Evolutionary conservation across 176 grass and related monocot species (phyloP).

Genomic region (Themeda triandra): DNA sequence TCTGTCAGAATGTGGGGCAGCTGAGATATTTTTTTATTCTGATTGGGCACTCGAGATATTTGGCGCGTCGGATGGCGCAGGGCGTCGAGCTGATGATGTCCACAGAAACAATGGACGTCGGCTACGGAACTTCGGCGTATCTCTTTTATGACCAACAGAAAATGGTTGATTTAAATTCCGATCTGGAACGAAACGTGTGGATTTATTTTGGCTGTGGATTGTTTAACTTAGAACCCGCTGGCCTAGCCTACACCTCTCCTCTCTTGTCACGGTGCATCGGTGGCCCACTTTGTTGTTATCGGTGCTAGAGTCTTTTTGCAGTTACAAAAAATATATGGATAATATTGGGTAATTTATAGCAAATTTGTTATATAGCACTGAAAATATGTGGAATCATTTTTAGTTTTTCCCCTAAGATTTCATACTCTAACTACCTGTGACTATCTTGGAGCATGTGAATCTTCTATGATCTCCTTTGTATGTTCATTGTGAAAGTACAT

Average conservation of each 20-base stretch:
- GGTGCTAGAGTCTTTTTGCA: too few relatives aligned
- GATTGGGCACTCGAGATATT: constrained; percentile 28
- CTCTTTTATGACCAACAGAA: too few relatives aligned
- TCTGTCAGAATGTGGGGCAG: constrained; percentile 30
- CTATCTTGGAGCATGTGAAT: not conserved
- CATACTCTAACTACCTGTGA: not conserved
- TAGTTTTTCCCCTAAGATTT: not conserved
- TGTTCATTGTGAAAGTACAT: not conserved
- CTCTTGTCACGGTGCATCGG: not conserved
- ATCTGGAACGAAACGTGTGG: not conserved
- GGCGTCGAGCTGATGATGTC: constrained; percentile 9
- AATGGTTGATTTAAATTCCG: not conserved
- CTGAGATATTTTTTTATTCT: too few relatives aligned
- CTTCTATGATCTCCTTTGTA: not conserved
- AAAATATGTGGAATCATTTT: not conserved
- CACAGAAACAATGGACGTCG: constrained; percentile 30
- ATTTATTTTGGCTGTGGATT: constrained; percentile 7
- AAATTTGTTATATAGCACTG: not conserved
- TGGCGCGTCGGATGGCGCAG: constrained; percentile 43
- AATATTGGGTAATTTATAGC: too few relatives aligned
- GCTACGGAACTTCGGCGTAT: not conserved
- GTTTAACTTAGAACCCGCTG: not conserved
- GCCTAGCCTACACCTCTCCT: constrained; percentile 16
- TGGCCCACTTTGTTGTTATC: not conserved
- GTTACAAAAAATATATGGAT: not conserved